These are phyloP conservation scores for Volvariella volvacea DNA, from an alignment of 1,284 basidiomycete genomes.

Conservation along the genomic window DNA sequence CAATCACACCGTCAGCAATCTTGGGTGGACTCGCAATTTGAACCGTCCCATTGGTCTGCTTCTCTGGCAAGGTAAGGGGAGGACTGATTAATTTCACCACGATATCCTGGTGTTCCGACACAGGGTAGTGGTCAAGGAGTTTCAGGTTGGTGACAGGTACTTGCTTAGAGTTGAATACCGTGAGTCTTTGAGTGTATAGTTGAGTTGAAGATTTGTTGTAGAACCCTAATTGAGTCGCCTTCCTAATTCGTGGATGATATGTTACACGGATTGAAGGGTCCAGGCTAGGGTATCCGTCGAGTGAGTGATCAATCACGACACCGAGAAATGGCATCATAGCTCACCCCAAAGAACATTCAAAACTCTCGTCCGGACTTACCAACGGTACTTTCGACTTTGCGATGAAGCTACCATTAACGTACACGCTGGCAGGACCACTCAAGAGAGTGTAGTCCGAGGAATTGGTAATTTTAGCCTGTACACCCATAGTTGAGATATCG, in stretches of 20 bases:
- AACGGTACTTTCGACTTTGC: slow-evolving; percentile 19
- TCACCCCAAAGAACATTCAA: slow-evolving; percentile 29
- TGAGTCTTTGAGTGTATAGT: slow-evolving; percentile 23
- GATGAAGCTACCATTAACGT: slow-evolving; percentile 30
- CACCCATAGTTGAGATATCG: neutral
- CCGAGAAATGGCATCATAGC: slow-evolving; percentile 3
- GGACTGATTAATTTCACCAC: slow-evolving; percentile 25
- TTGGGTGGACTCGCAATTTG: slow-evolving; percentile 13
- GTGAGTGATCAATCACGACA: neutral
- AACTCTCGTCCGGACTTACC: slow-evolving; percentile 23
- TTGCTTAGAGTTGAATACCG: slow-evolving; percentile 24
- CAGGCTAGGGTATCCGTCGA: slow-evolving; percentile 15
- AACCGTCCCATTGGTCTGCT: neutral
- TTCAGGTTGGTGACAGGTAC: slow-evolving; percentile 18
- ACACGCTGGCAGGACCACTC: slow-evolving; percentile 24
- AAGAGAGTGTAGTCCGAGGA: slow-evolving; percentile 31
- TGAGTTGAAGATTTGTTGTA: slow-evolving; percentile 20
- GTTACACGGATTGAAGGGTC: slow-evolving; percentile 26
- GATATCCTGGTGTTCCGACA: slow-evolving; percentile 26
- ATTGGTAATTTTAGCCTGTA: slow-evolving; percentile 30
- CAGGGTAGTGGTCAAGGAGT: slow-evolving; percentile 27
- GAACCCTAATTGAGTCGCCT: slow-evolving; percentile 20
- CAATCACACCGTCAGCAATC: slow-evolving; percentile 18
- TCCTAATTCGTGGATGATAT: slow-evolving; percentile 22
- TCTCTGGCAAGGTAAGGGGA: slow-evolving; percentile 13